Evolutionary conservation across 2,329 filamentous ascomycete species (phyloP).

Genomic region (Ceratocystis huliohia): DNA sequence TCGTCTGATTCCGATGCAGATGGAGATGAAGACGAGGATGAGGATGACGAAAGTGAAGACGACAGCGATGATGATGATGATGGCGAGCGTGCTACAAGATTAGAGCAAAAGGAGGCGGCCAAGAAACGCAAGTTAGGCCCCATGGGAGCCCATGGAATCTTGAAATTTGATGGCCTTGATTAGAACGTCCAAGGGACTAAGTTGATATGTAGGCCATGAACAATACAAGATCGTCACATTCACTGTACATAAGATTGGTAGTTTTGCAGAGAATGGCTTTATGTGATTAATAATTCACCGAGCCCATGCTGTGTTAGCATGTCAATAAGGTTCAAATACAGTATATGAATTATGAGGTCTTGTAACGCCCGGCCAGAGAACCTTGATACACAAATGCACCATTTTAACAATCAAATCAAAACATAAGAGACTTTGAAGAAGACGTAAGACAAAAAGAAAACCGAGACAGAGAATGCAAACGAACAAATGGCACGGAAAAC

Average conservation of each 20-base stretch:
- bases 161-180: constrained; percentile 38
- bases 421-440: background rate
- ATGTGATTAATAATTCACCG: too few relatives aligned
- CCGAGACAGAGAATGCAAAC: background rate
- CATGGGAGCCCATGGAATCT: constrained; percentile 40
- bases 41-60: constrained; percentile 31
- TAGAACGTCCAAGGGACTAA: constrained; percentile 22
- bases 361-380: background rate
- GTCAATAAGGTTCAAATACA: too few relatives aligned
- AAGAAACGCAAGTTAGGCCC: constrained; percentile 35
- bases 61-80: constrained; percentile 33
- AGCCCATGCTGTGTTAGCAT: too few relatives aligned
- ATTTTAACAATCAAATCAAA: background rate
- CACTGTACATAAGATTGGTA: background rate
- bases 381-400: background rate
- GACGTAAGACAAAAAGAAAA: constrained; percentile 6
- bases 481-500: background rate
- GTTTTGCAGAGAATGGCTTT: too few relatives aligned
- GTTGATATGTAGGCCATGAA: background rate
- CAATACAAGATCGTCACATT: too few relatives aligned
- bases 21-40: constrained; percentile 29
- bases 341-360: background rate
- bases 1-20: constrained; percentile 35
- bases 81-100: constrained; percentile 6
- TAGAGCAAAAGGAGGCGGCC: constrained; percentile 25